Evolutionary conservation across 495 filamentous ascomycete genomes (phyloP).

Genomic region (Penicillium paradoxum): DNA sequence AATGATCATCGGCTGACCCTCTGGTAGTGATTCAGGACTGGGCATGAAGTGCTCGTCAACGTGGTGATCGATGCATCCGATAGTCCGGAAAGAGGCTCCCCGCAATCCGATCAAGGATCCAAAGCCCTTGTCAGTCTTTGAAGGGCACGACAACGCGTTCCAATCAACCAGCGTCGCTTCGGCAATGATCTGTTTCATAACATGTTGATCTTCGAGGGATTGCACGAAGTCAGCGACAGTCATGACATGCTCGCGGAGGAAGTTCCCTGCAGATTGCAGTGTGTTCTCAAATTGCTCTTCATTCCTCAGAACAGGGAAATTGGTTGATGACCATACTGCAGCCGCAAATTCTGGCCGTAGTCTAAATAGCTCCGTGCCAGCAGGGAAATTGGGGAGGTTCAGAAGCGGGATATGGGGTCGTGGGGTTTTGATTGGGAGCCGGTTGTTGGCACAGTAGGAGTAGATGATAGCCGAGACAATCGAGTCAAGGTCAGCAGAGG

Average conservation of each 20-base stretch:
- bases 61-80: constrained; percentile 91
- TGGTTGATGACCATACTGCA: constrained; percentile 38
- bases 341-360: constrained; percentile 73
- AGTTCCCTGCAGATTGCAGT: constrained; percentile 22
- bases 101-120: constrained; percentile 31
- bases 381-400: constrained; percentile 60
- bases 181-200: constrained; percentile 21
- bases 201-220: constrained; percentile 10
- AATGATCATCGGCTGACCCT: constrained; percentile 53
- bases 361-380: constrained; percentile 50
- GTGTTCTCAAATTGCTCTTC: constrained; percentile 29
- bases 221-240: constrained; percentile 39
- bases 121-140: constrained; percentile 25
- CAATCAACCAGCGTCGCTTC: constrained; percentile 76
- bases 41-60: constrained; percentile 69
- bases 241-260: constrained; percentile 40
- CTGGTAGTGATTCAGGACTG: constrained; percentile 4
- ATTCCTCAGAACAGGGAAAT: constrained; percentile 19
- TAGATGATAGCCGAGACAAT: constrained; percentile 79
- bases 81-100: constrained; percentile 44
- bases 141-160: constrained; percentile 63
- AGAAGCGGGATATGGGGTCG: constrained; percentile 74
- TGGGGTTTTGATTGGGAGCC: constrained; percentile 37
- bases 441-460: constrained; percentile 65
- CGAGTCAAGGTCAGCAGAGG: constrained; percentile 78